Evolutionary conservation across 2,329 filamentous ascomycete species (phyloP).

Genomic region (Epichloe brachyelytri): DNA sequence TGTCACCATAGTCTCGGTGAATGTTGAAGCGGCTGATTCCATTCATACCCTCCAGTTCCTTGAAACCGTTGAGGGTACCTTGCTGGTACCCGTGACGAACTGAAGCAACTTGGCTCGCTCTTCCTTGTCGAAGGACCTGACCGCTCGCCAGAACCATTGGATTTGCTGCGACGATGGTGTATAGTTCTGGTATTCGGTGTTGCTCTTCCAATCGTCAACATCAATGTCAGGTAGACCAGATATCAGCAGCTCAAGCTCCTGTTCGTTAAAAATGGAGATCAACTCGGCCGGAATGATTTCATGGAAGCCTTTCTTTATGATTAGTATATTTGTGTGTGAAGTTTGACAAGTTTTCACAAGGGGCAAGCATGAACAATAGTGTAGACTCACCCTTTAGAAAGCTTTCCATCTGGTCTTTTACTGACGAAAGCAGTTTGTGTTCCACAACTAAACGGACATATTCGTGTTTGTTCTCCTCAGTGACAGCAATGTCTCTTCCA

Average conservation of each 20-base stretch:
- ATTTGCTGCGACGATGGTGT: constrained; percentile 88
- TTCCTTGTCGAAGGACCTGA: constrained; percentile 96
- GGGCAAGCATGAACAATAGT: not conserved
- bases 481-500: constrained; percentile 84
- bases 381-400: constrained; percentile 62
- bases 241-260: constrained; percentile 91
- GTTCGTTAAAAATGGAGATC: constrained; percentile 96
- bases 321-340: not conserved
- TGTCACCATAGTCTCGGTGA: constrained; percentile 93
- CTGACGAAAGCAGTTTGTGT: constrained; percentile 81
- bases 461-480: constrained; percentile 96
- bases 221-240: constrained; percentile 96
- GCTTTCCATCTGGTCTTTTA: constrained; percentile 85
- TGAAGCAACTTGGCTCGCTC: constrained; percentile 94
- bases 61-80: constrained; percentile 98
- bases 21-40: constrained; percentile 97
- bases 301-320: constrained; percentile 60
- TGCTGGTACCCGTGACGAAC: constrained; percentile 96
- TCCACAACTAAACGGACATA: constrained; percentile 92
- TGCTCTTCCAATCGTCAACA: constrained; percentile 97
- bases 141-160: constrained; percentile 98
- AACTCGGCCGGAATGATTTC: constrained; percentile 93
- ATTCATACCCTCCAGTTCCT: constrained; percentile 98
- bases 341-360: not conserved
- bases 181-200: constrained; percentile 98